Evolutionary conservation across 345 rosid species (phyloP), one percentile per base, ranked within the genome.

Genomic region (Hypericum androsaemum): DNA sequence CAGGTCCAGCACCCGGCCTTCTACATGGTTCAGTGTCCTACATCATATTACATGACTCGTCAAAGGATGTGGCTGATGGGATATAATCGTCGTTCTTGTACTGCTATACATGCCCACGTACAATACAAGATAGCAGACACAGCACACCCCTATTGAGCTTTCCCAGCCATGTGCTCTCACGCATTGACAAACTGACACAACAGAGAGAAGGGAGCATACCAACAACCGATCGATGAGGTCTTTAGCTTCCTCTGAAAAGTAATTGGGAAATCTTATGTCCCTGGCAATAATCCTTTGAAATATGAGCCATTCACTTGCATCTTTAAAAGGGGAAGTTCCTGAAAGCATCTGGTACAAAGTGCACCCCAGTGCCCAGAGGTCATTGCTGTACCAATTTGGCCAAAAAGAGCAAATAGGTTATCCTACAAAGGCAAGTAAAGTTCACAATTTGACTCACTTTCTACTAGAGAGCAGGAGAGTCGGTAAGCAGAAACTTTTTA

Each of bases 341-440:
- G 95, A 88, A 80, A 92, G 98, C 97, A 92, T 88, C 88, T 92
- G 98, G 89, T 81, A 92, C 69, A 92, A 74, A 28, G 89, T 92
- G 80, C 98, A 92, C 77, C 98, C 98, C 12, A 92, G 87, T 38
- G 98, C 98, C 98, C 97, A 92, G 51, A 83, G 88, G 64, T 92
- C 98, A 69, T 88, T 88, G 79, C 98, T 88, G 88, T 78, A 74
- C 68, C 51, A 67, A 74, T 66, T 45, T 45, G 66, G 50, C 55
- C 67, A 22, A 70, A 69, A 38, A 69, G 49, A 57, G 52, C 37
- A 64, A 60, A 70, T 57, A 47, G 38, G 67, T 63, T 61, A 70
- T 54, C 65, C 52, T 10, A 62, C 57, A 71, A 36, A 53, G 64
- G 62, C 60, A 68, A 51, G 15, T 38, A 32, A 43, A 40, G 28